Conservation (phyloP, 331 rosid species). For the Prunus yedoensis region DNA sequence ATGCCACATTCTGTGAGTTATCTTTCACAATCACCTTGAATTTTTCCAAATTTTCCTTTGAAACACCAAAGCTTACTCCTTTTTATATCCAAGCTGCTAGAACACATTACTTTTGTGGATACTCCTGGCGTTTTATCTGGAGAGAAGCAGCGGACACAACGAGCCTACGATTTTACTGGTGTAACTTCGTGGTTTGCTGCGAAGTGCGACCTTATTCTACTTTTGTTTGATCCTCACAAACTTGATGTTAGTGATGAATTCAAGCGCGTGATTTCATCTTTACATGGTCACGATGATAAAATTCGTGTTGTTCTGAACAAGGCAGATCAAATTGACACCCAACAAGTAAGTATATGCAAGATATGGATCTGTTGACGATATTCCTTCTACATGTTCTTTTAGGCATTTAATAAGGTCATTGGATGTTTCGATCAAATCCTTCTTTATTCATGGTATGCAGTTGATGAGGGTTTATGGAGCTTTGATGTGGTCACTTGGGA, state of each 20-base stretch:
- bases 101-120: slow-evolving; percentile 76
- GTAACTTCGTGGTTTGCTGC: slow-evolving; percentile 97
- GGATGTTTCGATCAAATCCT: slow-evolving; percentile 3
- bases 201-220: slow-evolving; percentile 80
- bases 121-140: slow-evolving; percentile 93
- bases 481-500: slow-evolving; percentile 96
- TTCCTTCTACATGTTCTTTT: not conserved
- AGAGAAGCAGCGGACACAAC: slow-evolving; percentile 87
- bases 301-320: slow-evolving; percentile 86
- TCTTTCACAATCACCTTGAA: slow-evolving; percentile 25
- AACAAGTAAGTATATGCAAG: slow-evolving; percentile 49
- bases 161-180: slow-evolving; percentile 84
- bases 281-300: slow-evolving; percentile 88
- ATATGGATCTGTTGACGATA: not conserved
- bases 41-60: not conserved
- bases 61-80: slow-evolving; percentile 14
- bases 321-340: slow-evolving; percentile 90
- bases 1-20: slow-evolving; percentile 86
- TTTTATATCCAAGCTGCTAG: slow-evolving; percentile 5
- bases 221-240: slow-evolving; percentile 87
- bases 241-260: slow-evolving; percentile 92
- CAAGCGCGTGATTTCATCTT: slow-evolving; percentile 84
- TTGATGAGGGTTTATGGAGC: slow-evolving; percentile 96
- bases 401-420: slow-evolving; percentile 1
- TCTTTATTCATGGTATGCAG: slow-evolving; percentile 40